Base-by-base conservation (phyloP, 441 rosid species). In the Gossypium gossypioides region DNA sequence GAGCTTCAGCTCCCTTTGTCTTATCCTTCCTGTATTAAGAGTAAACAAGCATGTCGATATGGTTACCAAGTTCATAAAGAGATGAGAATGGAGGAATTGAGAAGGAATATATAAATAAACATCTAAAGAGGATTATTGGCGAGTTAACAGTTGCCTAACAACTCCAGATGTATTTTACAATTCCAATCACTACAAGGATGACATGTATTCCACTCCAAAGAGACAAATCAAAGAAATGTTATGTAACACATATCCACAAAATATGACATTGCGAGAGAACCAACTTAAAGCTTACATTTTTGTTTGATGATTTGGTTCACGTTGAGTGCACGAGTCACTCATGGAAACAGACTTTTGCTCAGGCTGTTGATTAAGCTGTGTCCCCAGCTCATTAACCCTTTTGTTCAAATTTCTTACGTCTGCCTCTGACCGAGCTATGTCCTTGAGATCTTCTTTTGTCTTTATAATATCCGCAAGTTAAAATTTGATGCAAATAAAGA, bases 371-470 rank as follows among this genome's bases (percentile, higher is more conserved):
- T 63, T 61, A 52, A 90, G 88, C 80, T 84, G 86, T 71, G 52
- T 68, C 59, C 77, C 80, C 55, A 96, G 91, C 76, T 87, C 87
- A 77, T 88, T 89, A 64, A 84, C 82, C 84, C 81, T 87, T 72
- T 85, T 81, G 77, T 79, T 84, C 84, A 89, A 83, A 69, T 84
- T 86, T 73, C 74, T 70, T 75, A 89, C 72, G 34, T 92, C 96
- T 68, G 81, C 81, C 84, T 89, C 88, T 32, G 92, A 79, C 76
- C 72, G 83, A 71, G 81, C 85, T 74, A 91, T 81, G 71, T 90
- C 96, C 78, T 85, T 78, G 67, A 91, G 78, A 60, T 85, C 91
- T 73, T 75, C 82, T 87, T 78, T 90, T 56, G 81, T 72, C 97
- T 91, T 84, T 63, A 66, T 73, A 73, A 81, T 42, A 71, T 65